Percentiles rank a stretch among this genome's conserved stretches.
Conservation (phyloP, 2,329 filamentous ascomycete genomes). For the Colletotrichum acutatum region DNA sequence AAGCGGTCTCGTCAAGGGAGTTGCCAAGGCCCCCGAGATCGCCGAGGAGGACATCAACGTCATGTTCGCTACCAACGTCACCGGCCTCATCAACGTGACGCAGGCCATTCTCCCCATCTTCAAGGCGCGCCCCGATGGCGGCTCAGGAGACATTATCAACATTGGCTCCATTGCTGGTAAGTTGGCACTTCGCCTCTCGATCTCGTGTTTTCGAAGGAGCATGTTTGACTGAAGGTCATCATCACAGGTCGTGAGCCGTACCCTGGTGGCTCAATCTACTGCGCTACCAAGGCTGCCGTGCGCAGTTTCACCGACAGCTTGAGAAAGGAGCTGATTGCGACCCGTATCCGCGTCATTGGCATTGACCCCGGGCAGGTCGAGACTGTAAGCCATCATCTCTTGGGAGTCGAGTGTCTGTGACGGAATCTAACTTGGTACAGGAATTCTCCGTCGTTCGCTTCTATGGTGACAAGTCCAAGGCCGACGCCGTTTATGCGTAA, state of each 20-base stretch:
- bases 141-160: constrained; percentile 93
- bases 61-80: constrained; percentile 96
- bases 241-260: constrained; percentile 79
- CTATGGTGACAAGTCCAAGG: constrained; percentile 88
- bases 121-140: constrained; percentile 78
- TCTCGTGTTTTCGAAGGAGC: neutral
- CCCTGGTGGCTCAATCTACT: constrained; percentile 89
- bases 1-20: constrained; percentile 88
- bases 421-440: constrained; percentile 46
- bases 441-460: constrained; percentile 92
- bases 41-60: constrained; percentile 81
- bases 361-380: constrained; percentile 94
- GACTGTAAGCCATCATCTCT: constrained; percentile 65
- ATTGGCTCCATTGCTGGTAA: constrained; percentile 87
- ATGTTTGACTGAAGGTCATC: neutral
- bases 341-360: constrained; percentile 84
- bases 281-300: constrained; percentile 90
- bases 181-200: neutral
- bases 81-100: constrained; percentile 95
- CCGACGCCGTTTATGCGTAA: constrained; percentile 88
- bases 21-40: constrained; percentile 88
- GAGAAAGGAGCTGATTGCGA: constrained; percentile 84
- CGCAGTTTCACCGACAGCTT: constrained; percentile 85
- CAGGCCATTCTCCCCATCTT: constrained; percentile 89
- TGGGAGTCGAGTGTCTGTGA: neutral